Base-by-base conservation (phyloP, 768 basidiomycete genomes). In the Xerocomus brunneocitrinus region DNA sequence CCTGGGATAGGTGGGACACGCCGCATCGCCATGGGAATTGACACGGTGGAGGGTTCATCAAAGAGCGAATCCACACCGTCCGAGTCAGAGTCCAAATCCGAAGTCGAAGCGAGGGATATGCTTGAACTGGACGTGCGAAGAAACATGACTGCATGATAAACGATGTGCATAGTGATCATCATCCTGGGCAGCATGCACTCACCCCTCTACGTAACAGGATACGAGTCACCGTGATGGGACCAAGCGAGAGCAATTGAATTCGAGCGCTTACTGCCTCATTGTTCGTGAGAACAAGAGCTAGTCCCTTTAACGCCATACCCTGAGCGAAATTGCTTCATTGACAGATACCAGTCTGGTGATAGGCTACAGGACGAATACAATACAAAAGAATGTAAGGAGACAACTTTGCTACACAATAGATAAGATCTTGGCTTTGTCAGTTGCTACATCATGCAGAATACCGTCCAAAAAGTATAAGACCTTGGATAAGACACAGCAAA, bases 1-100 rank as follows among this genome's bases (percentile, higher is more conserved):
- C 88, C 88, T 1, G 78, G 79, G 43, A 89, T 85, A 8, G 78
- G 74, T 8, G 86, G 85, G 0, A 73, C 73, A 13, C 61, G 67
- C 22, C 74, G 73, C 31, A 53, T 52, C 46, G 71, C 65, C 61
- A 54, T 47, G 4, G 63, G 58, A 14, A 61, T 55, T 5, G 55
- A 49, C 3, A 42, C 16, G 25, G 54, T 45, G 27, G 56, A 53
- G 16, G 67, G 64, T 51, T 76, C 79, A 49, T 83, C 82, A 57
- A 82, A 82, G 28, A 83, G 67, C 5, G 82, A 82, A 59, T 82
- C 67, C 19, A 64, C 53, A 6, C 55, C 62, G 28, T 69, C 63
- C 35, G 63, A 55, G 25, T 65, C 63, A 28, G 40, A 16, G 24
- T 32, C 49, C 24, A 60, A 47, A n/a, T 56, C 55, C 25, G 60